Base-by-base conservation (phyloP, 768 basidiomycete species). In the Megacollybia marginata region DNA sequence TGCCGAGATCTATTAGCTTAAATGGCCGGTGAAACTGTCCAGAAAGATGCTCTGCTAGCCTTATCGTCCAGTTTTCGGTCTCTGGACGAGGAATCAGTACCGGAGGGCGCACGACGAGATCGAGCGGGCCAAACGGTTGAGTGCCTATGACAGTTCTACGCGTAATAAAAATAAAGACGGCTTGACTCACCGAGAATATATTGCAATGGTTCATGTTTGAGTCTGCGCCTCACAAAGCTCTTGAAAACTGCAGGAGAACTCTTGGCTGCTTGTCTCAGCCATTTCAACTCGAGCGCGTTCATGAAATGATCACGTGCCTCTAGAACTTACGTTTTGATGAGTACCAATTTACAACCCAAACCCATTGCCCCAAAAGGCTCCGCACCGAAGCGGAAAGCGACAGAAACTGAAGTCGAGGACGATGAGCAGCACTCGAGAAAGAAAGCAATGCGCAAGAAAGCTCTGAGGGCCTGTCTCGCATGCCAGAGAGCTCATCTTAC, bases 401-500 rank as follows among this genome's bases (percentile, higher is more conserved):
- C 38, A 8, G 38, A 40, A 3, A 40, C 38, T 15, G 15, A 13
- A 4, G 38, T 13, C 38, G 38, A 40, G 15, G 18, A 13, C 38
- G 38, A 40, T 18, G 38, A 40, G 38, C 18, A 13, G 38, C 38
- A 40, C 38, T 28, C 23, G 23, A 28, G 23, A 28, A 28, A 28
- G 6, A 28, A 28, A 6, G 2, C 23, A 28, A 28, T 3, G 4
- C 23, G 23, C 23, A 94, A 93, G 77, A 93, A 94, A 67, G 92
- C 92, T 0, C 89, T 80, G 58, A 81, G 92, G 44, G 95, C 95
- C 44, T 98, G 95, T 63, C 85, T 89, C 54, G 89, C 92, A 57
- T 98, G 95, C 65, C 94, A 97, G 69, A 95, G 92, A 65, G 92
- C 93, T 2, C 95, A 98, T 67, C 72, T 98, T 56, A 98, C 95